Percentiles rank a stretch among this genome's conserved stretches.
Conservation (phyloP, 768 basidiomycete species). For the Termitomyces sp. region DNA sequence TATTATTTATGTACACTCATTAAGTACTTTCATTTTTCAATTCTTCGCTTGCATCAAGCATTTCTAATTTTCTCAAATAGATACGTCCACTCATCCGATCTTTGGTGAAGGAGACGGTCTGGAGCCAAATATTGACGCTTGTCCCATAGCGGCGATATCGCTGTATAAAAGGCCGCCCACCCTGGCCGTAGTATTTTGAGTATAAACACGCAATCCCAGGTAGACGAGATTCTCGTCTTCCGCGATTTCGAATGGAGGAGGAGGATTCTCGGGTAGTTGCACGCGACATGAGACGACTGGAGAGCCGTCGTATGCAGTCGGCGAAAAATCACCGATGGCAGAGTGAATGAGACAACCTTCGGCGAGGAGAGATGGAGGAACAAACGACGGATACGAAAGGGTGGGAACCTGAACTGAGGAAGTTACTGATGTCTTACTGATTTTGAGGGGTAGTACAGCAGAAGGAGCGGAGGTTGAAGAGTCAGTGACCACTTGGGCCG, state of each 20-base stretch:
- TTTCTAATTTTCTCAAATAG: not conserved
- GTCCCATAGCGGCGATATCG: constrained; percentile 1
- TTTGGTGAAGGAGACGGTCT: not conserved
- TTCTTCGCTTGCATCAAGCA: not conserved
- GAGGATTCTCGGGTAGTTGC: not conserved
- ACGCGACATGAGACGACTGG: constrained; percentile 2
- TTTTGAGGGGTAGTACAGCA: not conserved
- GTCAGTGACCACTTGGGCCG: not conserved
- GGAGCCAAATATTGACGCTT: not conserved
- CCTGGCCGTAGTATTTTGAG: constrained; percentile 34
- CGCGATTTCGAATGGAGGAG: constrained; percentile 12
- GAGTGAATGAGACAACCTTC: constrained; percentile 13
- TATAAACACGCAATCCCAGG: constrained; percentile 35
- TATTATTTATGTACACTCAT: not conserved
- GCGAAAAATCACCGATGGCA: not conserved
- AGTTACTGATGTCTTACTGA: not conserved
- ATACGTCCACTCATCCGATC: not conserved
- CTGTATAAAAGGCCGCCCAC: constrained; percentile 21
- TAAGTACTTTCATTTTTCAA: not conserved
- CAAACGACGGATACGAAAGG: not conserved
- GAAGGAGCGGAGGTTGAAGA: not conserved
- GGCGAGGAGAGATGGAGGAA: not conserved
- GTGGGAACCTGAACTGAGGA: not conserved
- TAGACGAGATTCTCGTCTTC: constrained; percentile 34
- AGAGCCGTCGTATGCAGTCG: not conserved